These are phyloP conservation scores for Penicillium daleae DNA, from an alignment of 495 filamentous ascomycete genomes.

Conservation along the genomic window DNA sequence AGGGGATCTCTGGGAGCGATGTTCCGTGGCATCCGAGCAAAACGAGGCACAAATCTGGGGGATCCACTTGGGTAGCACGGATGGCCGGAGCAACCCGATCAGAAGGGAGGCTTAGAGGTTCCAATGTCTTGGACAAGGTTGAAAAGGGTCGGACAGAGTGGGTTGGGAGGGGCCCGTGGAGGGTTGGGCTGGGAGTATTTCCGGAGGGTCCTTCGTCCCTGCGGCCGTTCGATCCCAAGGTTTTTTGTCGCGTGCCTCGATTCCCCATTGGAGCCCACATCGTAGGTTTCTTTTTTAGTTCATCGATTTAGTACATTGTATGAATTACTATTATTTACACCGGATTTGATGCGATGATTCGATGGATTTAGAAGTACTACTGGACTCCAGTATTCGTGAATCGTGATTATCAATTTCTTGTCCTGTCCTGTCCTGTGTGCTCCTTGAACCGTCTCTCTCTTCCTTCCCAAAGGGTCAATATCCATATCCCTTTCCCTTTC, in stretches of 20 bases:
- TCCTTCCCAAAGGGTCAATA: no score
- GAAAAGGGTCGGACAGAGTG: not conserved
- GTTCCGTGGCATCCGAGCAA: not conserved
- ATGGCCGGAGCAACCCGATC: constrained; percentile 1
- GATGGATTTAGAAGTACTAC: no score
- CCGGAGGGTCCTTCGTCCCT: not conserved
- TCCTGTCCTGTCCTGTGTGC: no score
- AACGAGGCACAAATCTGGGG: not conserved
- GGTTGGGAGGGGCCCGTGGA: no score
- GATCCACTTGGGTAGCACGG: constrained; percentile 2
- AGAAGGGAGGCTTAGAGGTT: not conserved
- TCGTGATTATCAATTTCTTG: not conserved
- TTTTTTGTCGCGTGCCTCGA: constrained; percentile 13
- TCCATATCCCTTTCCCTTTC: constrained; percentile 4
- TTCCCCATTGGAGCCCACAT: constrained; percentile 11
- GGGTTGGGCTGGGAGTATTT: not conserved
- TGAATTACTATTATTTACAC: not conserved
- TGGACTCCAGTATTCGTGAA: no score
- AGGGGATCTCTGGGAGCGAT: not conserved
- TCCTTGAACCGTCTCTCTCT: no score
- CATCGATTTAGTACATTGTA: not conserved
- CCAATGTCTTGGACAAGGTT: not conserved
- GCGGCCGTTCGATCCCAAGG: constrained; percentile 3
- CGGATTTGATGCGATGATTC: not conserved
- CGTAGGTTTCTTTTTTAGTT: not conserved